Percentiles rank a stretch among this genome's conserved stretches.
Evolutionary conservation across 306 rosid genomes (phyloP).

Genomic region (Cucurbita pepo): DNA sequence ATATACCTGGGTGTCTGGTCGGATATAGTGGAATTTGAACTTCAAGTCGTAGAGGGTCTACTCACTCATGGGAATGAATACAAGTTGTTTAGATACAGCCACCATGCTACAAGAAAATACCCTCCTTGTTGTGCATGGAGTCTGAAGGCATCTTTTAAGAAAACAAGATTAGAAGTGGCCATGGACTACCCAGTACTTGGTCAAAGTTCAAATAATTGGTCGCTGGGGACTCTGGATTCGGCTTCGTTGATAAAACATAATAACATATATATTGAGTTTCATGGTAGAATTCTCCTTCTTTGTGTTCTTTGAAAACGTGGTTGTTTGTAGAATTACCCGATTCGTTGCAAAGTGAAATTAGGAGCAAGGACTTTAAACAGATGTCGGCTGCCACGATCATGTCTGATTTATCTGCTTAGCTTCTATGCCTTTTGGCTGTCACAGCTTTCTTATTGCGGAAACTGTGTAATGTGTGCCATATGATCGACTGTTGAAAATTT

Average conservation of each 20-base stretch:
- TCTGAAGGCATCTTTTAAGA: not conserved
- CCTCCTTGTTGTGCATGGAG: not conserved
- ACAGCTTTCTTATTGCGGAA: not conserved
- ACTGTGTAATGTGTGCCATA: not conserved
- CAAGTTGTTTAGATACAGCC: not conserved
- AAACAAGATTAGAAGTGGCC: not conserved
- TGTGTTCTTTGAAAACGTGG: not conserved
- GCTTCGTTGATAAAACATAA: not conserved
- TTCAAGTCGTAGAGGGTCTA: too few species aligned
- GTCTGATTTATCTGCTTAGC: not conserved
- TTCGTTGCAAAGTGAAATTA: not conserved
- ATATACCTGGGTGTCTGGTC: not conserved
- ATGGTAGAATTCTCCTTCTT: not conserved
- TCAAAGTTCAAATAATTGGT: not conserved
- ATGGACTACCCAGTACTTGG: not conserved
- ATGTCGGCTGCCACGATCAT: not conserved
- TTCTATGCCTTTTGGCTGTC: not conserved
- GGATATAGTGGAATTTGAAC: not conserved
- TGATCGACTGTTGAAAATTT: not conserved
- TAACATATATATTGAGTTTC: not conserved
- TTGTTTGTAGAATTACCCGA: not conserved
- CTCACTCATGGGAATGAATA: not conserved
- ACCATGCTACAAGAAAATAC: not conserved
- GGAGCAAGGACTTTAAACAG: not conserved
- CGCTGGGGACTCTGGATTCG: not conserved